Conservation (phyloP, 345 rosid genomes). For the Geranium rotundifolium region DNA sequence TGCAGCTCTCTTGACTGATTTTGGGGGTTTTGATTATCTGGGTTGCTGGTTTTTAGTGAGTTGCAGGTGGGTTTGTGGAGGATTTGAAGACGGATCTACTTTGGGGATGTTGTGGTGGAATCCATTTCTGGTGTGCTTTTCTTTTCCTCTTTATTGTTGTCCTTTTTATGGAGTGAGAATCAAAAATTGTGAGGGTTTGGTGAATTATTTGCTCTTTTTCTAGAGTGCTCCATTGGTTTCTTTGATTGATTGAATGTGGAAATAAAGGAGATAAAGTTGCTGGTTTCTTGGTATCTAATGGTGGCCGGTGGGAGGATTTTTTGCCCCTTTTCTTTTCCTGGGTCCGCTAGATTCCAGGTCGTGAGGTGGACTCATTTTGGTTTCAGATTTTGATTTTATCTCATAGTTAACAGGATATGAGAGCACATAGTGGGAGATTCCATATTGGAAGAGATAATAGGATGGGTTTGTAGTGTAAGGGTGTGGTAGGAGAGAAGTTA, state of each 20-base stretch:
- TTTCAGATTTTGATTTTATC: conserved; percentile 1
- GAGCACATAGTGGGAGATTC: conserved; percentile 7
- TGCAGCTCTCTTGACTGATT: neutral
- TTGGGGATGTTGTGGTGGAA: conserved; percentile 4
- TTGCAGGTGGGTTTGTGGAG: neutral
- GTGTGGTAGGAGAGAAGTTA: conserved; percentile 2
- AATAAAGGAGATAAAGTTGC: conserved; percentile 1
- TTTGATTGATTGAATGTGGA: conserved; percentile 2
- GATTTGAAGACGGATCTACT: conserved; percentile 4
- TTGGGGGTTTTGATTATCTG: neutral
- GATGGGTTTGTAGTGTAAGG: conserved; percentile 8
- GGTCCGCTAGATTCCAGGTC: conserved; percentile 23
- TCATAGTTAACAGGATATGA: neutral
- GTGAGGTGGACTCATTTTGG: conserved; percentile 11
- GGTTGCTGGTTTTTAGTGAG: neutral
- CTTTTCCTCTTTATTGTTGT: conserved; percentile 5
- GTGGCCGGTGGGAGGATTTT: conserved; percentile 5
- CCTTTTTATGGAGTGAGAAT: conserved; percentile 10
- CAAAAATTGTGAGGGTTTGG: conserved; percentile 7
- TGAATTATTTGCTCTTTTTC: conserved; percentile 4
- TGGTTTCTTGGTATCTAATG: conserved; percentile 7
- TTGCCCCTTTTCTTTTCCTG: conserved; percentile 14
- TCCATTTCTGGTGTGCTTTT: conserved; percentile 13
- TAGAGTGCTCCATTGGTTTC: conserved; percentile 1
- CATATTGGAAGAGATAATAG: conserved; percentile 5